These are phyloP conservation scores for Kernera saxatilis DNA, from an alignment of 345 rosid species.

Conservation along the genomic window DNA sequence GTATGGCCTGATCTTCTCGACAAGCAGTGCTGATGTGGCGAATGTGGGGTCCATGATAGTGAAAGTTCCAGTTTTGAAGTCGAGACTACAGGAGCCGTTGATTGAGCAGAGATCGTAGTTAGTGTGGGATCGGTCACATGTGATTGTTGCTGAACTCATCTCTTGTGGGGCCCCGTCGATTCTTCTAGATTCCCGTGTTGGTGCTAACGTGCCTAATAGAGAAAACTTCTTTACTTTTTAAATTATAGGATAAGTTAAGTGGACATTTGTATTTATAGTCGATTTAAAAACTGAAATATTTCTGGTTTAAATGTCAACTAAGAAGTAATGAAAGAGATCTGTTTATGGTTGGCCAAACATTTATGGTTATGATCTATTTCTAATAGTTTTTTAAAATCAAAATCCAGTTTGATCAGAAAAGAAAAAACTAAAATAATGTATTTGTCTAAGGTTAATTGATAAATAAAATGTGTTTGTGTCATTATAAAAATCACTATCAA, in stretches of 20 bases:
- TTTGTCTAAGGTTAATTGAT: too few relatives aligned
- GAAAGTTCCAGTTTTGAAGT: slow-evolving; percentile 37
- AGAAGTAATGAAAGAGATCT: background rate
- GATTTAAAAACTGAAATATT: background rate
- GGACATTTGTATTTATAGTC: background rate
- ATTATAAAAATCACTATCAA: background rate
- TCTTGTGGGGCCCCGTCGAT: background rate
- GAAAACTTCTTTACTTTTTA: background rate
- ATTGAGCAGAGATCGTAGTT: slow-evolving; percentile 45
- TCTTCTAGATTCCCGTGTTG: background rate
- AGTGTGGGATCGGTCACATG: slow-evolving; percentile 44
- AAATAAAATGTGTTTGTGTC: too few relatives aligned
- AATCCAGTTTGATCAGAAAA: too few relatives aligned
- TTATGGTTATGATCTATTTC: too few relatives aligned
- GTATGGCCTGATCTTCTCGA: slow-evolving; percentile 48
- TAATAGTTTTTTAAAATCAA: too few relatives aligned
- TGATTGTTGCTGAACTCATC: slow-evolving; percentile 22
- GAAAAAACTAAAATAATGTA: too few relatives aligned
- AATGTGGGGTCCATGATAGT: slow-evolving; percentile 15
- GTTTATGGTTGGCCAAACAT: too few relatives aligned
- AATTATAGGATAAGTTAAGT: background rate
- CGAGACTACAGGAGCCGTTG: slow-evolving; percentile 39
- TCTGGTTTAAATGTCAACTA: background rate
- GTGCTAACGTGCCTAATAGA: slow-evolving; percentile 14
- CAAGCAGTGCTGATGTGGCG: background rate